phyloP scores from a whole-genome alignment of 2,329 filamentous ascomycete genomes.

The Penicillium sp. region DNA sequence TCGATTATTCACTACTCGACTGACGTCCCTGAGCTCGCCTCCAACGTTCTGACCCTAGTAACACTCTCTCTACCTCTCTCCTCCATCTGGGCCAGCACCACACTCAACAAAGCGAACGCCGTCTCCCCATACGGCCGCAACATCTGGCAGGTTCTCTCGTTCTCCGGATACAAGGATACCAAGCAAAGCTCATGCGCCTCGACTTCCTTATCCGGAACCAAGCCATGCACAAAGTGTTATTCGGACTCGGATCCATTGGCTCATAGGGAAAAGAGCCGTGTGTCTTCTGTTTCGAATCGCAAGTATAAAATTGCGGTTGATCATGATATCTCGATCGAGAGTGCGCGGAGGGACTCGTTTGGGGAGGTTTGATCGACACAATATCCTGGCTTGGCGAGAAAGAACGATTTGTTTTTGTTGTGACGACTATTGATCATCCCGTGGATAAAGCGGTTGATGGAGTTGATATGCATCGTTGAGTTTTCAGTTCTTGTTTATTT shows the following conservation, averaged over 20 bases:
- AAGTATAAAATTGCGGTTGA: constrained; percentile 35
- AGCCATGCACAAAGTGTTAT: constrained; percentile 35
- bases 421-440: not conserved
- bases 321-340: constrained; percentile 36
- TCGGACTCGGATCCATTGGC: constrained; percentile 26
- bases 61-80: constrained; percentile 69
- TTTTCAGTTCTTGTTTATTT: not conserved
- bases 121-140: constrained; percentile 25
- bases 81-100: constrained; percentile 65
- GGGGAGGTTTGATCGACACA: constrained; percentile 6
- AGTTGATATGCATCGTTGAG: not conserved
- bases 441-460: not conserved
- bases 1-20: constrained; percentile 61
- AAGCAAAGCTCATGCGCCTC: constrained; percentile 20
- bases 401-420: not conserved
- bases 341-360: constrained; percentile 18
- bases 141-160: constrained; percentile 34
- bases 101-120: constrained; percentile 30
- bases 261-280: constrained; percentile 13
- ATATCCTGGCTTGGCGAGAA: not conserved
- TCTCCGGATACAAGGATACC: constrained; percentile 19
- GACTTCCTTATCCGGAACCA: constrained; percentile 22
- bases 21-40: constrained; percentile 58
- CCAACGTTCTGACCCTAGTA: constrained; percentile 62
- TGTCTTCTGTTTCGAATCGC: constrained; percentile 20